Percentiles rank a stretch among this genome's conserved stretches.
These are phyloP conservation scores for Aspergillus hiratsukae DNA, from an alignment of 2,329 filamentous ascomycete genomes.

Conservation along the genomic window DNA sequence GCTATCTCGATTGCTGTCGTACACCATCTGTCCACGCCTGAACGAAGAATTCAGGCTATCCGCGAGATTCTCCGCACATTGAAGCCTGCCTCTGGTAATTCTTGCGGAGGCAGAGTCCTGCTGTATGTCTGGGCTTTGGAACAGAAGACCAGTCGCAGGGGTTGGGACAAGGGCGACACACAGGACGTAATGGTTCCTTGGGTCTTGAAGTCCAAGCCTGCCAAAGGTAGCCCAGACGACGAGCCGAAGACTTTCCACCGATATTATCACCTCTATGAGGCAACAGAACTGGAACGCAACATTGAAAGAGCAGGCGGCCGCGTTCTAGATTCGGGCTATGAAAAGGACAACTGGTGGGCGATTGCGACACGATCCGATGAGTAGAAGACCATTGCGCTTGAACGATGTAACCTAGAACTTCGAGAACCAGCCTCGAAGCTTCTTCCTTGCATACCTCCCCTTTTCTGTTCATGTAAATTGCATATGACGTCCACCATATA, in stretches of 20 bases:
- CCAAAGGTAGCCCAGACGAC: slow-evolving; percentile 18
- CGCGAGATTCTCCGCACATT: slow-evolving; percentile 66
- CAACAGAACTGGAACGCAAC: slow-evolving; percentile 81
- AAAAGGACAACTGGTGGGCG: slow-evolving; percentile 98
- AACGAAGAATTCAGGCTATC: slow-evolving; percentile 69
- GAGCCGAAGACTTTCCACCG: slow-evolving; percentile 64
- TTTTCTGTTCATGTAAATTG: slow-evolving; percentile 1
- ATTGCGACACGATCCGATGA: slow-evolving; percentile 48
- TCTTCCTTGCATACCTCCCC: slow-evolving; percentile 2
- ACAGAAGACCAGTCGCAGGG: slow-evolving; percentile 77
- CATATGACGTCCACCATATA: slow-evolving; percentile 10
- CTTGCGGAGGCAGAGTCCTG: slow-evolving; percentile 60
- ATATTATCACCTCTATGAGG: slow-evolving; percentile 89
- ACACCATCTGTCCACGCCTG: slow-evolving; percentile 81
- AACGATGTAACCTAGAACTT: slow-evolving; percentile 11
- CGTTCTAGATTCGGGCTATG: slow-evolving; percentile 79
- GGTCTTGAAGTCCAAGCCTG: slow-evolving; percentile 58
- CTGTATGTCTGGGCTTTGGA: slow-evolving; percentile 96
- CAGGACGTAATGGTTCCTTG: slow-evolving; percentile 96
- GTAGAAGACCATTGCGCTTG: slow-evolving; percentile 13
- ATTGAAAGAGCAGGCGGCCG: slow-evolving; percentile 68
- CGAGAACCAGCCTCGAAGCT: slow-evolving; percentile 30
- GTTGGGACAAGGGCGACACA: slow-evolving; percentile 77
- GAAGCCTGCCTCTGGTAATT: slow-evolving; percentile 19
- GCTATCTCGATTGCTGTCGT: slow-evolving; percentile 91